Evolutionary conservation across 257 asterid species (phyloP).

Genomic region (Solanum lycopersicoides): DNA sequence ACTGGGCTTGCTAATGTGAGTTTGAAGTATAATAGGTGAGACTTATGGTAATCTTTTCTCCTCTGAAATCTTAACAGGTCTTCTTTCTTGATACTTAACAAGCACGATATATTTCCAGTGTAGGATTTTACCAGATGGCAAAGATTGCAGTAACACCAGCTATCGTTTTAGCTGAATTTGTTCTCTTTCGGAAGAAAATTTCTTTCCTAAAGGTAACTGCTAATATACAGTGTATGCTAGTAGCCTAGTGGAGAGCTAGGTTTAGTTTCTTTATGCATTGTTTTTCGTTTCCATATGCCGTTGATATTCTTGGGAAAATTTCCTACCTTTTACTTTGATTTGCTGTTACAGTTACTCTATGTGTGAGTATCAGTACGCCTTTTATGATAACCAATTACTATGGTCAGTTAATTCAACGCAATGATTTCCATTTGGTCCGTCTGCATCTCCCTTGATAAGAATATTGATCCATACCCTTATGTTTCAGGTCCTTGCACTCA

Average conservation of each 20-base stretch:
- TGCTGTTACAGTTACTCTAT: neutral
- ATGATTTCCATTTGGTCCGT: neutral
- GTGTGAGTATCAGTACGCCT: neutral
- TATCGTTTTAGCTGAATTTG: conserved; percentile 79
- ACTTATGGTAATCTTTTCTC: neutral
- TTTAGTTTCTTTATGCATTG: neutral
- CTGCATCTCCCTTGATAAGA: neutral
- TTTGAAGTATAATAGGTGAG: conserved; percentile 90
- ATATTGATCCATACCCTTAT: neutral
- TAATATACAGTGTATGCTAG: neutral
- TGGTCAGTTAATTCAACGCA: neutral
- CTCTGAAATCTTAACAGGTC: neutral
- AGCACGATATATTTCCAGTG: conserved; percentile 35
- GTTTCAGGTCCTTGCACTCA: conserved; percentile 78
- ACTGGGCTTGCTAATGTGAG: conserved; percentile 99
- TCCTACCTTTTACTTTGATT: neutral
- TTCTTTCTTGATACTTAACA: neutral
- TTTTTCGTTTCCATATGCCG: neutral
- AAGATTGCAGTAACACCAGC: conserved; percentile 98
- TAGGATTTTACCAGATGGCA: conserved; percentile 99
- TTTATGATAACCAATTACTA: neutral
- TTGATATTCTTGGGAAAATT: neutral
- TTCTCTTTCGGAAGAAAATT: conserved; percentile 59
- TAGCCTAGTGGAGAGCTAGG: neutral
- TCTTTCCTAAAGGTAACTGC: conserved; percentile 54